phyloP scores from a whole-genome alignment of 208 protist genomes.

The Crithidia brevicula region DNA sequence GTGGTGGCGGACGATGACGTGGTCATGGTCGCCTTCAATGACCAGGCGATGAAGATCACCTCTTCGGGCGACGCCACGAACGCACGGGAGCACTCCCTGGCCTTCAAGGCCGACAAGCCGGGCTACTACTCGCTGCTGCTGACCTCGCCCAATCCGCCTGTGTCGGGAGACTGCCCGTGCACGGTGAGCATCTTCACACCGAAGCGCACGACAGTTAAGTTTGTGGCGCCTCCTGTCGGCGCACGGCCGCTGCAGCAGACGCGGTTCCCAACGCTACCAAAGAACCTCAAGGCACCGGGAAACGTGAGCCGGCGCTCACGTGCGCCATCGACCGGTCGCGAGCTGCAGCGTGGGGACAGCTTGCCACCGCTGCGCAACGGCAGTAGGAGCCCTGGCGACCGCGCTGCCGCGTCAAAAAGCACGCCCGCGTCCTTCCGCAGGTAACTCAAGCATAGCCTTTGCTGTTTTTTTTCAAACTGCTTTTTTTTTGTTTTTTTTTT shows the following conservation, averaged over 20 bases:
- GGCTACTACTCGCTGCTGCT: constrained; percentile 70
- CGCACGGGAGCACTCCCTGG: constrained; percentile 82
- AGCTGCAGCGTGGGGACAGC: constrained; percentile 13
- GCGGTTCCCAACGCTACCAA: constrained; percentile 54
- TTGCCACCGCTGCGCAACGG: constrained; percentile 15
- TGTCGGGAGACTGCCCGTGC: constrained; percentile 62
- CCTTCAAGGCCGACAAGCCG: constrained; percentile 50
- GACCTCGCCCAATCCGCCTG: constrained; percentile 42
- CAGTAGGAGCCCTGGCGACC: background rate
- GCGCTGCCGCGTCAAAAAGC: background rate
- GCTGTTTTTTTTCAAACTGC: background rate
- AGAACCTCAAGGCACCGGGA: background rate
- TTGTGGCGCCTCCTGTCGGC: constrained; percentile 46
- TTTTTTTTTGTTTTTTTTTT: constrained; percentile 14
- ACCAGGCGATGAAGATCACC: constrained; percentile 57
- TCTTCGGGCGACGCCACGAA: constrained; percentile 72
- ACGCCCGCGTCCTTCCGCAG: background rate
- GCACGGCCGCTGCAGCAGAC: constrained; percentile 52
- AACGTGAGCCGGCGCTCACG: background rate
- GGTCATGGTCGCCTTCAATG: constrained; percentile 63
- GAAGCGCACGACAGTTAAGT: constrained; percentile 61
- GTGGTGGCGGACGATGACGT: constrained; percentile 67
- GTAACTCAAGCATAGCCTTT: background rate
- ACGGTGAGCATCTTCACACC: constrained; percentile 69
- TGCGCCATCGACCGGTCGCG: constrained; percentile 2